Percentiles rank a stretch among this genome's conserved stretches.
Evolutionary conservation across 2,329 filamentous ascomycete genomes (phyloP).

Genomic region (Epichloe typhina): DNA sequence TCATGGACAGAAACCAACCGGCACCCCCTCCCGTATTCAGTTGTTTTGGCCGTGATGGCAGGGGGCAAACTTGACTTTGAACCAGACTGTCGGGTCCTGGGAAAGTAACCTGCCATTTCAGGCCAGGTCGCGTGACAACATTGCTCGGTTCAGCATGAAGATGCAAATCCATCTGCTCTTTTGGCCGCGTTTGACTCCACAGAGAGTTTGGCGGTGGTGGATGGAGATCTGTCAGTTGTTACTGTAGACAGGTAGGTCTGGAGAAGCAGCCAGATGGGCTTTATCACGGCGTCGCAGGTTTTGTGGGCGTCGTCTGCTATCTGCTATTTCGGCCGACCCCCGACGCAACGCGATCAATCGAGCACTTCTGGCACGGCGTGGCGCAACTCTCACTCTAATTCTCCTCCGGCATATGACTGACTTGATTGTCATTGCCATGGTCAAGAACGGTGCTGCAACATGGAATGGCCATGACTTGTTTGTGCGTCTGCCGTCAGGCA

Average conservation of each 20-base stretch:
- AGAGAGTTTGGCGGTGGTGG: too few species aligned
- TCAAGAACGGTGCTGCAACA: not conserved
- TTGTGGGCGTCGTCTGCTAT: too few species aligned
- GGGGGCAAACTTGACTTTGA: not conserved
- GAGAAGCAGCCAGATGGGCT: too few species aligned
- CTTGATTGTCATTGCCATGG: not conserved
- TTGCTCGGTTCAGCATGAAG: not conserved
- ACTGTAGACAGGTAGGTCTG: too few species aligned
- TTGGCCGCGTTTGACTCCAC: not conserved
- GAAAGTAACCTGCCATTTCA: slow-evolving; percentile 4
- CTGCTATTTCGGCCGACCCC: too few species aligned
- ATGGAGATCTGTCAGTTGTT: too few species aligned
- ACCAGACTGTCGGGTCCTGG: slow-evolving; percentile 7
- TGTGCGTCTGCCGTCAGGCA: not conserved
- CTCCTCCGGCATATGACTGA: too few species aligned
- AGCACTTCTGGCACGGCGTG: too few species aligned
- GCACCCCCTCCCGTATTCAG: not conserved
- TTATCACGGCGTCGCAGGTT: too few species aligned
- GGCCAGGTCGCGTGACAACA: not conserved
- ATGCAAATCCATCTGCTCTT: not conserved
- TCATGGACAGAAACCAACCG: not conserved
- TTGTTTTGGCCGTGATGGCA: not conserved
- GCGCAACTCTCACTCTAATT: too few species aligned
- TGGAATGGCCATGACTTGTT: not conserved
- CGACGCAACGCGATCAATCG: too few species aligned